Evolutionary conservation across 1,284 basidiomycete species (phyloP), one percentile per base, ranked within the genome.

Genomic region (Exobasidium rhododendri): DNA sequence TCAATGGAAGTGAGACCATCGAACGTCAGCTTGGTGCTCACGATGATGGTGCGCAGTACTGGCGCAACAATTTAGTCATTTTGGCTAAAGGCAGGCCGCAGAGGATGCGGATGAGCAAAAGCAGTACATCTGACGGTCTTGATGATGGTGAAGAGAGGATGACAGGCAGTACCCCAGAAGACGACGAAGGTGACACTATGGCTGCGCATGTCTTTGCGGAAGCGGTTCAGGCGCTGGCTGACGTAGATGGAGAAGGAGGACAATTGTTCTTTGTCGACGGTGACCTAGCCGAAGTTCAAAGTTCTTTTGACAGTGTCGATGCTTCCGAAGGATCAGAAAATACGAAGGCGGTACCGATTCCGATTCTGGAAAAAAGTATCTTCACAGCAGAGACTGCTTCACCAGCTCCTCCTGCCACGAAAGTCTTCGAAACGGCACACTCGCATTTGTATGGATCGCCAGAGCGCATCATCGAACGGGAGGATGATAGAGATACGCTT

Each of bases 11-110:
- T n/a, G n/a, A n/a, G n/a, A n/a, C 17, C 6, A 22, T 10, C 70
- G 62, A 44, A 74, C 68, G 0, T 31, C 59, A 1, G 61, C 55
- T 62, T 70, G 67, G 31, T 65, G 30, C 31, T 54, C 49, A 79
- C n/a, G 67, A 40, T 40, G 35, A 40, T 17, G 7, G 7, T 10
- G 17, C 7, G 7, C 35, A 17, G 7, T 40, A 40, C 35, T 40
- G 35, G 35, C 17, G 35, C 35, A 7, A 40, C 35, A 40, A 40
- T 40, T 7, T 40, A 10, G 35, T 17, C 7, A 40, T 40, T 40
- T 17, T 40, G n/a, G n/a, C n/a, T n/a, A n/a, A n/a, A n/a, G n/a
- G n/a, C n/a, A n/a, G n/a, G n/a, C n/a, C n/a, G n/a, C n/a, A n/a
- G n/a, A n/a, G n/a, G n/a, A n/a, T 40, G 17, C 35, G 17, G 35